A percentile compares a stretch with the other conserved stretches of the same genome.
These are phyloP conservation scores for Asterochloris sp. DNA, from an alignment of 139 green algal species.

Conservation along the genomic window DNA sequence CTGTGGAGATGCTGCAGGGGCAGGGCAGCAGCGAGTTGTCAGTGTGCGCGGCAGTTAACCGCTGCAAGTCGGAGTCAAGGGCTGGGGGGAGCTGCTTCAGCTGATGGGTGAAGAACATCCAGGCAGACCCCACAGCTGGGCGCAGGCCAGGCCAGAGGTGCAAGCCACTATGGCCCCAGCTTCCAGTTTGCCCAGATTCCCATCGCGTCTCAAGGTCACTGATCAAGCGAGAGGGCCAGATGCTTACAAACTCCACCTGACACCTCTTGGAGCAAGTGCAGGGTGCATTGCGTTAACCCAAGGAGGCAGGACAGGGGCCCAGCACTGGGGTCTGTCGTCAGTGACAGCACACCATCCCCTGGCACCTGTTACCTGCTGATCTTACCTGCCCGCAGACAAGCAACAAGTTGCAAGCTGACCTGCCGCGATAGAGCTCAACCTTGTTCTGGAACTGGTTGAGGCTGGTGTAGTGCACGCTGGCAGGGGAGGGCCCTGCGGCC, in stretches of 20 bases:
- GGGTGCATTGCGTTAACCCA: background rate
- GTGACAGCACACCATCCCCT: background rate
- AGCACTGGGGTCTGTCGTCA: background rate
- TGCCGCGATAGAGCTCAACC: conserved; percentile 66
- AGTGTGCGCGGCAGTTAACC: no score
- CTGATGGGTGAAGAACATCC: no score
- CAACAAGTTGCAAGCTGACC: conserved; percentile 26
- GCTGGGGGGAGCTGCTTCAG: no score
- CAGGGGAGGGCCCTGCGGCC: background rate
- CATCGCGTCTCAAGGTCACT: no score
- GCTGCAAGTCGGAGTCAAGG: no score
- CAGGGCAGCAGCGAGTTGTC: no score
- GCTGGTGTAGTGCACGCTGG: conserved; percentile 33
- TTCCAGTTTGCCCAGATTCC: no score
- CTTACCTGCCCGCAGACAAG: background rate
- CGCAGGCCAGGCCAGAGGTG: no score
- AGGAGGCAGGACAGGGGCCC: background rate
- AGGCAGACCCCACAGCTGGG: no score
- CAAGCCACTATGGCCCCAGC: no score
- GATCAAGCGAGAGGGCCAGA: no score
- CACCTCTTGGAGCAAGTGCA: background rate
- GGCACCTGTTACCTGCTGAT: background rate
- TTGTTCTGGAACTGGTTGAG: conserved; percentile 45
- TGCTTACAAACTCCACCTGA: background rate
- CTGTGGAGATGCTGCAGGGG: conserved; percentile 60